Evolutionary conservation across 2,329 filamentous ascomycete species (phyloP), one percentile per base, ranked within the genome.

Genomic region (Exophiala sideris): DNA sequence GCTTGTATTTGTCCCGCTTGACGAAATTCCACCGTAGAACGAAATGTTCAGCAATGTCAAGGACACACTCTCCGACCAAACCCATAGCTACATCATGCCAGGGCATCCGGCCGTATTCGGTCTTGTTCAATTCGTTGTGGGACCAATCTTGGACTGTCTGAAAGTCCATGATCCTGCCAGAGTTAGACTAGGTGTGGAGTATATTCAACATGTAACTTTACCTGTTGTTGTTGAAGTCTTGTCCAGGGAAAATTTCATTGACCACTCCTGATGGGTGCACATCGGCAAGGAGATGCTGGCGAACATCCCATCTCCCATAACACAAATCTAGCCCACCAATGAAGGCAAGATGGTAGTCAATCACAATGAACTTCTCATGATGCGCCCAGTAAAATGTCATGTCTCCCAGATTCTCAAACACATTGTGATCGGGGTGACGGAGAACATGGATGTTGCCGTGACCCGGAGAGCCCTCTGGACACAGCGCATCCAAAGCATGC

Each of bases 321-420:
- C 94, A 99, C 32, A 97, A 76, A 72, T 99, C 94, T 5, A 99
- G 78, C 0, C 94, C 94, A 48, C 94, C 94, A 54, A 97, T 92
- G 66, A 97, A 97, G 11, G 91, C 94, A 63, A 92, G 73, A 12
- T 85, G 81, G 66, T 95, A 95, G 72, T 97, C 94, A 49, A 97
- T 88, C 14, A 99, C 88, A 50, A 97, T 88, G 67, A 96, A 95
- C 69, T 99, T 99, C 66, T 99, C 94, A 68, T 99, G 94, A 68
- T 99, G 94, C 0, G 94, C 94, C 84, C 92, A 97, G 74, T 96
- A 96, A 66, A 96, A 90, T 0, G 91, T 96, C 89, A 96, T 95
- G 64, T 97, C 92, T 29, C 88, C 88, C 2, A 87, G 88, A 65
- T 96, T 96, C 65, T 96, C 91, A 47, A 97, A 84, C 2, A 96